Conservation (phyloP, 2,329 filamentous ascomycete genomes). For the Graphiopsis chlorocephala region DNA sequence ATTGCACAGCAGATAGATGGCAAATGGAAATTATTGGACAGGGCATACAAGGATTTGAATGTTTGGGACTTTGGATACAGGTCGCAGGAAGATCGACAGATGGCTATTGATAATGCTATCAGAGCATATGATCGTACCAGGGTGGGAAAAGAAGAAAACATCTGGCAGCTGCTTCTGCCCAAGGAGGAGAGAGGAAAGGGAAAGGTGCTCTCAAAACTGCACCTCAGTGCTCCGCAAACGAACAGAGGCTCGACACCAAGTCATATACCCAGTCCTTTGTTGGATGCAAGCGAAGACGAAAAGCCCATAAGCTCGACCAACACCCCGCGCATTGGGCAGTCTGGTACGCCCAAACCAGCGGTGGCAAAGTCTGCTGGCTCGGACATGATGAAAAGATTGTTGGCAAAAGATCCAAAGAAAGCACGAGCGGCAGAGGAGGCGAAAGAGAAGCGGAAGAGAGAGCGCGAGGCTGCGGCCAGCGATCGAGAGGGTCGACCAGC, state of each 20-base stretch:
- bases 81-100: slow-evolving; percentile 53
- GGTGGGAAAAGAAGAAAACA: slow-evolving; percentile 57
- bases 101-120: slow-evolving; percentile 61
- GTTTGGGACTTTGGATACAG: slow-evolving; percentile 61
- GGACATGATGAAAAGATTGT: slow-evolving; percentile 42
- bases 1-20: slow-evolving; percentile 50
- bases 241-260: slow-evolving; percentile 28
- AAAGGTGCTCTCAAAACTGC: slow-evolving; percentile 58
- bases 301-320: slow-evolving; percentile 18
- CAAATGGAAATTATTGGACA: slow-evolving; percentile 56
- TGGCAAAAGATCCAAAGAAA: slow-evolving; percentile 47
- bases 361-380: slow-evolving; percentile 23
- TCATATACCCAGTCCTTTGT: slow-evolving; percentile 30
- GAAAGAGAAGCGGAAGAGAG: slow-evolving; percentile 48
- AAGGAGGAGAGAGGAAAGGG: slow-evolving; percentile 61
- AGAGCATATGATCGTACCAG: slow-evolving; percentile 62
- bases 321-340: slow-evolving; percentile 28
- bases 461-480: slow-evolving; percentile 34
- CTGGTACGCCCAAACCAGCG: slow-evolving; percentile 28
- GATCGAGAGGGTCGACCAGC: slow-evolving; percentile 25
- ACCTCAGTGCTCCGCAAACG: slow-evolving; percentile 41
- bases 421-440: slow-evolving; percentile 38
- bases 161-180: slow-evolving; percentile 62
- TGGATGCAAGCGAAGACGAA: slow-evolving; percentile 17
- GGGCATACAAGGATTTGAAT: slow-evolving; percentile 60